phyloP scores from a whole-genome alignment of 805 yeast species.

The Candida corydali region DNA sequence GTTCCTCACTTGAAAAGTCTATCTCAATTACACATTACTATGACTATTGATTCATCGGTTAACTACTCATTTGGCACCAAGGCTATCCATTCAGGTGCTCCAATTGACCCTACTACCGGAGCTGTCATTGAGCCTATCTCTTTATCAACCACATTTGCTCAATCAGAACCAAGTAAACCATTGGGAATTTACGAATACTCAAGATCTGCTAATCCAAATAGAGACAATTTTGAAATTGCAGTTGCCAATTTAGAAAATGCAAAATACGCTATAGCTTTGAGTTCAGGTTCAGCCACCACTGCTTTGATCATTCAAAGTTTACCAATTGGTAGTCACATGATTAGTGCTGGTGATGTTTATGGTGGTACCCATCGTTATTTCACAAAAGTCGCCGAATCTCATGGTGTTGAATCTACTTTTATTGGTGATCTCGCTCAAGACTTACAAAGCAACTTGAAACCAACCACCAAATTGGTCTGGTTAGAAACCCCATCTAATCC shows the following conservation, averaged over 20 bases:
- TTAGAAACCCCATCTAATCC: conserved; percentile 89
- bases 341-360: conserved; percentile 81
- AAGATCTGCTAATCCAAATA: conserved; percentile 82
- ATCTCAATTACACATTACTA: no score
- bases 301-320: conserved; percentile 72
- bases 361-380: conserved; percentile 92
- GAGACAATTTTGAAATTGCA: conserved; percentile 74
- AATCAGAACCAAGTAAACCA: conserved; percentile 71
- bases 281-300: conserved; percentile 86
- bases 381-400: conserved; percentile 78
- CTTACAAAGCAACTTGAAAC: conserved; percentile 49
- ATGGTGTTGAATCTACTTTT: conserved; percentile 68
- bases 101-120: conserved; percentile 68
- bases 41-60: conserved; percentile 35
- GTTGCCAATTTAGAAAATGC: conserved; percentile 78
- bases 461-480: conserved; percentile 77
- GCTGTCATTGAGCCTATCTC: conserved; percentile 86
- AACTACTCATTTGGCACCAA: conserved; percentile 63
- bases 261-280: conserved; percentile 68
- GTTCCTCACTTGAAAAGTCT: not conserved
- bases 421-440: conserved; percentile 62
- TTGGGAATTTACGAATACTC: conserved; percentile 80
- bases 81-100: conserved; percentile 83
- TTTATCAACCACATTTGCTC: conserved; percentile 81
- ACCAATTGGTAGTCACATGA: conserved; percentile 67